Evolutionary conservation across 2,329 filamentous ascomycete genomes (phyloP).

Genomic region (Verticillium tricorpus): DNA sequence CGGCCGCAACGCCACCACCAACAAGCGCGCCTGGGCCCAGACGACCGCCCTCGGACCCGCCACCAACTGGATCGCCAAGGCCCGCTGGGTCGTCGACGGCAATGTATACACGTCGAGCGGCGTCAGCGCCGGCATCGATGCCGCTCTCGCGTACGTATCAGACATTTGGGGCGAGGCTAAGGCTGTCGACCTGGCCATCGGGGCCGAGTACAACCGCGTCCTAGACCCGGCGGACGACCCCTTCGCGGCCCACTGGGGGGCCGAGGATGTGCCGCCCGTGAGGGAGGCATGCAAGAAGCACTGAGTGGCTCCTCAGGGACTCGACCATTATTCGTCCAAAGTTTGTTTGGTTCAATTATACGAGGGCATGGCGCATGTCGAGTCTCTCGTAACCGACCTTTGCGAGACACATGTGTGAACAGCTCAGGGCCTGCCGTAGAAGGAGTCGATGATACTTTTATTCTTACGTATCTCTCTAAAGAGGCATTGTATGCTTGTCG

Average conservation of each 20-base stretch:
- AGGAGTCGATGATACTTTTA: too few relatives aligned
- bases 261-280: neutral
- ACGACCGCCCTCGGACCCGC: slow-evolving; percentile 41
- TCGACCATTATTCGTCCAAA: too few relatives aligned
- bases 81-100: slow-evolving; percentile 61
- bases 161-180: slow-evolving; percentile 44
- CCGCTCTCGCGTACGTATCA: slow-evolving; percentile 30
- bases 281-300: neutral
- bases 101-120: slow-evolving; percentile 65
- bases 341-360: too few relatives aligned
- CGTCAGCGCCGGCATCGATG: slow-evolving; percentile 31
- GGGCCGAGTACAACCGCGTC: slow-evolving; percentile 53
- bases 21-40: slow-evolving; percentile 53
- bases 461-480: too few relatives aligned
- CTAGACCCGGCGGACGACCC: slow-evolving; percentile 46
- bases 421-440: too few relatives aligned
- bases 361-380: too few relatives aligned
- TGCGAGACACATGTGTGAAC: too few relatives aligned
- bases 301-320: neutral
- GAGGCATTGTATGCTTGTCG: too few relatives aligned
- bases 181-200: slow-evolving; percentile 38
- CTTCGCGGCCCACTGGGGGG: slow-evolving; percentile 36
- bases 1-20: slow-evolving; percentile 58
- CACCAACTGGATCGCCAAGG: slow-evolving; percentile 56
- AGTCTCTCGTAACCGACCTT: too few relatives aligned